Base-by-base conservation (phyloP, 192 early-diverging fungal species). In the Allomyces javanicus region DNA sequence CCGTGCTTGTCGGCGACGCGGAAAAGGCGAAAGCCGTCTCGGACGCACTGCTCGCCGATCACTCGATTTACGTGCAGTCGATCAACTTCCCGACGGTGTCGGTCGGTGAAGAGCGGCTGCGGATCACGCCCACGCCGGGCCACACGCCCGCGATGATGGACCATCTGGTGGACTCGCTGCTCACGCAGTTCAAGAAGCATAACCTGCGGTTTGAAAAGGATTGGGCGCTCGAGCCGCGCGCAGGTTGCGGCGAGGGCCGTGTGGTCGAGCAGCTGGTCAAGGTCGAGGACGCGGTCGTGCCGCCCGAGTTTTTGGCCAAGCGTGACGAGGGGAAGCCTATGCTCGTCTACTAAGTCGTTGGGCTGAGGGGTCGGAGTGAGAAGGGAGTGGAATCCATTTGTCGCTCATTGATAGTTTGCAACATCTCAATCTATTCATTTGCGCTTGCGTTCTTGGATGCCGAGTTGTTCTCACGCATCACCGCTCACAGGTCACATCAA, bases 61-160 rank as follows among this genome's bases (percentile, higher is more conserved):
- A 92, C 79, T 81, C 81, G 66, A 96, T 99, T 72, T 99, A 99
- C 75, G 96, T 96, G 55, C 96, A 99, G 79, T 84, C 81, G 73
- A 99, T 99, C 83, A 99, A 99, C 80, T 99, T 91, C 77, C 96
- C 96, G 25, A 99, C 96, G 25, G 93, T 98, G 14, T 76, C 89
- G 62, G 81, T 83, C 9, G 96, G 96, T 61, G 88, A 99, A 77
- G 96, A 99, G 77, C 85, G 96, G 63, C 85, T 99, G 66, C 86
- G 96, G 43, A 96, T 99, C 77, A 99, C 96, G 12, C 96, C 96
- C 4, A 91, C 94, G 63, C 96, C 96, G 26, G 94, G 94, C 55
- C 96, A 99, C 77, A 86, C 76, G 69, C 70, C 72, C 25, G 78
- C 75, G 64, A 90, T 91, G 85, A 89, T 90, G 73, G 81, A 87